Evolutionary conservation across 2,329 filamentous ascomycete genomes (phyloP), one percentile per base, ranked within the genome.

Genomic region (Diplodia mutila): DNA sequence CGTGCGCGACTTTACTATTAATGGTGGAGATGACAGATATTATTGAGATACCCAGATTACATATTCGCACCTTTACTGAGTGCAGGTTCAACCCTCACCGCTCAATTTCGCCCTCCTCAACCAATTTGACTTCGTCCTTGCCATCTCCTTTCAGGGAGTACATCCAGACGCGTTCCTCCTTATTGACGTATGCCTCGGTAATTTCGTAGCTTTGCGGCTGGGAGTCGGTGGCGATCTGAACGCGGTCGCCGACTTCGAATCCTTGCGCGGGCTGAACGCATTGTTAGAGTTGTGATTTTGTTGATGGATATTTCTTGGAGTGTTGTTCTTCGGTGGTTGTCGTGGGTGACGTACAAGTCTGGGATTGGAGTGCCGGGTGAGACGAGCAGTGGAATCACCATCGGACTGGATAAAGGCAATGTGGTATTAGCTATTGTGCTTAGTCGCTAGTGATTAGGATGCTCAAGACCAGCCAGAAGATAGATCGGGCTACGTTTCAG

Each of bases 341-440:
- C 18, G 25, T 23, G 29, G 23, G 2, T 4, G n/a, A 55, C 39
- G n/a, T n/a, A 66, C 64, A n/a, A 66, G 64, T 27, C 64, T 32
- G n/a, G 64, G 64, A 25, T 66, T 66, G 12, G 64, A 66, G 5
- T 57, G 64, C 7, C 64, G 27, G 16, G 29, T n/a, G 9, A 66
- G 53, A 29, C 53, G 64, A 12, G 53, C 27, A 6, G 52, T 23
- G 29, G 53, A 23, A 29, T 66, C 64, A 46, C 32, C 42, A 11
- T 34, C 46, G n/a, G 37, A 4, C 39, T 65, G 11, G 8, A 27
- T 37, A 23, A 12, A 16, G 2, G 14, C 27, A 25, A 16, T 2
- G 8, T 21, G 18, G 12, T n/a, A 14, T 63, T 18, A 63, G 42
- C 14, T 5, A 27, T 18, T 3, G 3, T 21, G 2, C 9, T 48